Conservation (phyloP, 225 moss, liverwort and hornwort genomes). For the Sphagnum contortum region DNA sequence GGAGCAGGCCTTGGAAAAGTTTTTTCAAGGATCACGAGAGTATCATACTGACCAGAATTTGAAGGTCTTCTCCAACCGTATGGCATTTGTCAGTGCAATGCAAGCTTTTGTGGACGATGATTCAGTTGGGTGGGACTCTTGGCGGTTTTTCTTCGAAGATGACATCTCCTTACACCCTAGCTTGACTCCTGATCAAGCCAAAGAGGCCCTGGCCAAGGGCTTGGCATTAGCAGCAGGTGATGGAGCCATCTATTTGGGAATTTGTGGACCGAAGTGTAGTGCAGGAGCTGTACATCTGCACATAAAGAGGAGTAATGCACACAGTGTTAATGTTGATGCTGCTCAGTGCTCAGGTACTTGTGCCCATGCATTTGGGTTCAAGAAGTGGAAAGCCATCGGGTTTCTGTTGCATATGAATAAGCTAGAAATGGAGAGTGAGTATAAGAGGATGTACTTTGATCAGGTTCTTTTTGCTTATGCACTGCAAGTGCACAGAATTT, state of each 20-base stretch:
- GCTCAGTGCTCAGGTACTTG: constrained; percentile 36
- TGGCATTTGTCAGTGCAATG: constrained; percentile 27
- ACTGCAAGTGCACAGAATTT: constrained; percentile 16
- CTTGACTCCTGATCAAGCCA: constrained; percentile 2
- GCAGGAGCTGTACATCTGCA: neutral
- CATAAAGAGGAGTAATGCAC: no score
- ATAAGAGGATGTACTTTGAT: constrained; percentile 32
- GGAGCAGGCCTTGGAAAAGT: constrained; percentile 16
- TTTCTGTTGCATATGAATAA: constrained; percentile 33
- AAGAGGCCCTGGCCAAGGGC: constrained; percentile 15
- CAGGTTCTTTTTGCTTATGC: constrained; percentile 27
- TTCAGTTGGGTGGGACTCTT: constrained; percentile 7
- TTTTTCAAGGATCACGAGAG: constrained; percentile 11
- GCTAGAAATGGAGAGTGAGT: constrained; percentile 12
- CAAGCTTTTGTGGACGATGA: constrained; percentile 33
- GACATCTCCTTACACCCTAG: constrained; percentile 30
- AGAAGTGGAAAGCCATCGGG: constrained; percentile 31
- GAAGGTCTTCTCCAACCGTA: constrained; percentile 56
- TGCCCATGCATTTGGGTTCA: constrained; percentile 45
- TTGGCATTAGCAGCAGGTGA: constrained; percentile 18
- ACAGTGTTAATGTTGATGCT: constrained; percentile 9
- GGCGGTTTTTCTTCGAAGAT: constrained; percentile 54
- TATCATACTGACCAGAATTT: constrained; percentile 1
- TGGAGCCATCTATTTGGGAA: constrained; percentile 27
- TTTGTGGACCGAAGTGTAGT: constrained; percentile 25